These are phyloP conservation scores for Rhynchospora tenuis DNA, from an alignment of 176 grass and related monocot genomes.

Conservation along the genomic window DNA sequence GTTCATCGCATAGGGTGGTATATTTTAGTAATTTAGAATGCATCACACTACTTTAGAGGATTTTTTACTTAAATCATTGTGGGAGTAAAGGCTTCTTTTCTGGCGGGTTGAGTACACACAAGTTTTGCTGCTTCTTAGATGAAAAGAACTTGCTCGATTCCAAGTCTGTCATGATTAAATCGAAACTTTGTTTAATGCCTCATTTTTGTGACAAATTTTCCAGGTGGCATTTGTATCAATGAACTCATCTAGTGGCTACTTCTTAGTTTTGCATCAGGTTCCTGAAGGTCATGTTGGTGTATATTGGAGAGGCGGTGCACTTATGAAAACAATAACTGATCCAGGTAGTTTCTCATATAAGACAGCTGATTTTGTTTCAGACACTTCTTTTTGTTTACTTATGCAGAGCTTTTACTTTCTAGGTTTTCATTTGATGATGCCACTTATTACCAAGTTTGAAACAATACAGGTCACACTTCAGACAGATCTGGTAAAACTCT, in stretches of 20 bases:
- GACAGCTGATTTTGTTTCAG: conserved; percentile 2
- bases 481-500: conserved; percentile 67
- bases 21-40: not conserved
- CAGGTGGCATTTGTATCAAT: conserved; percentile 59
- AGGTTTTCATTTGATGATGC: conserved; percentile 97
- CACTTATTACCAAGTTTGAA: conserved; percentile 86
- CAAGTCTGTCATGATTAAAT: too few relatives aligned
- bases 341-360: conserved; percentile 46
- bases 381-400: conserved; percentile 11
- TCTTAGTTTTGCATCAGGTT: conserved; percentile 78
- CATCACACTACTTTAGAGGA: not conserved
- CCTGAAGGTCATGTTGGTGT: conserved; percentile 98
- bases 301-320: conserved; percentile 97
- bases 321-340: conserved; percentile 82
- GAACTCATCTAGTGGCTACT: conserved; percentile 25
- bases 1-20: not conserved
- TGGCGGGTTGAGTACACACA: not conserved
- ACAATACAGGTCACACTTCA: conserved; percentile 98
- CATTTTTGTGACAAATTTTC: conserved; percentile 14
- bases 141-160: not conserved
- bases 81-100: not conserved
- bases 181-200: not conserved
- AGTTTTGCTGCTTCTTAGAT: not conserved
- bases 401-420: not conserved
- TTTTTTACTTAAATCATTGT: not conserved